Evolutionary conservation across 2,329 filamentous ascomycete species (phyloP), one percentile per base, ranked within the genome.

Genomic region (Cadophora luteo-olivacea): DNA sequence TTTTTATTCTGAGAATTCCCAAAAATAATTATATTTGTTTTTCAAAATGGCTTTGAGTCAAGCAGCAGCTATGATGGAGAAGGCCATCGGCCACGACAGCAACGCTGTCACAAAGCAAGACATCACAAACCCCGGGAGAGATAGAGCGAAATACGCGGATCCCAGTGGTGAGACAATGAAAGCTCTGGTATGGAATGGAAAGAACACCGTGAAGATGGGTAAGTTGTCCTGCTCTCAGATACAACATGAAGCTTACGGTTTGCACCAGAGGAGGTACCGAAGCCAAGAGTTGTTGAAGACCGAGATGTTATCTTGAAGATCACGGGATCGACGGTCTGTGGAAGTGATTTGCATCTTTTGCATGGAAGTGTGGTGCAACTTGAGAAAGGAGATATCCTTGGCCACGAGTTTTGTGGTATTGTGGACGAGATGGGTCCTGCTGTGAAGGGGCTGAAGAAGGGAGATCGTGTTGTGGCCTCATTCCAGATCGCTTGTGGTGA

Each of bases 301-400:
- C 82, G 83, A 63, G 93, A 97, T 77, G 92, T 94, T 12, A 93
- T 97, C 69, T 82, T 96, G 73, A 93, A 91, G 77, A 87, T 97
- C 41, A 97, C 75, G 1, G 75, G 74, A n/a, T 74, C 62, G 25
- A 78, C 78, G 1, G 75, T 81, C 6, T 81, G 79, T 66, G 79
- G 79, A 8, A 76, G 71, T 54, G 80, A 81, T 72, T 70, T 81
- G 14, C 80, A 81, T 70, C 68, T 80, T 9, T 72, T 78, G 52
- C 78, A 80, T 60, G 76, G 75, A 3, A 70, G 78, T 1, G 79
- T 86, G 22, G 73, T 84, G 3, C 76, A 86, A 68, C 66, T 86
- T 16, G 77, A 85, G 71, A 83, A 85, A 68, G 84, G 84, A 1
- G 84, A 86, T 75, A 85, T 86, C 32, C 78, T 86, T 0, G 84